A percentile compares a stretch with the other conserved stretches of the same genome.
These are phyloP conservation scores for Phytophthora fragariaefolia DNA, from an alignment of 352 stramenopile species.

Conservation along the genomic window DNA sequence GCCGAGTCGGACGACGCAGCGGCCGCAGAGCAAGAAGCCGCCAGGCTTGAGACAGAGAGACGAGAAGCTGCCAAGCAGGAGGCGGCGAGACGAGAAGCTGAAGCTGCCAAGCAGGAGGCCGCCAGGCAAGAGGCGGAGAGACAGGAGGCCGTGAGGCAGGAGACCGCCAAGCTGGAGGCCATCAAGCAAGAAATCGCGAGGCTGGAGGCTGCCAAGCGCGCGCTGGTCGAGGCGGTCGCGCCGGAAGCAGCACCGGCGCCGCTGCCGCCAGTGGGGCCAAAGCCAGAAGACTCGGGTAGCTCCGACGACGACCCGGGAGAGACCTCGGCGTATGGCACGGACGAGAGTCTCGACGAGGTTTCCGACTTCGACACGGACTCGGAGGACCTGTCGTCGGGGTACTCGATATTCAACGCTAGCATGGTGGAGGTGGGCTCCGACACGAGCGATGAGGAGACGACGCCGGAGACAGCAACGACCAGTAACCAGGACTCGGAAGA, in stretches of 20 bases:
- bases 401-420: slow-evolving; percentile 26
- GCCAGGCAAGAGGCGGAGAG: too few species aligned
- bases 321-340: slow-evolving; percentile 34
- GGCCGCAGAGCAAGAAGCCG: background rate
- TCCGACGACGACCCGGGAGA: slow-evolving; percentile 27
- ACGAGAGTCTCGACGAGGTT: slow-evolving; percentile 42
- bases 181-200: too few species aligned
- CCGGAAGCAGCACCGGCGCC: slow-evolving; percentile 1
- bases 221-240: background rate
- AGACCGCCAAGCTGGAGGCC: background rate
- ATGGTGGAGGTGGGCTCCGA: slow-evolving; percentile 7
- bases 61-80: too few species aligned
- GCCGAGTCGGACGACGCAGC: slow-evolving; percentile 9
- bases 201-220: background rate
- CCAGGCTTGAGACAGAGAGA: too few species aligned
- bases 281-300: slow-evolving; percentile 14
- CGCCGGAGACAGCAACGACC: slow-evolving; percentile 1
- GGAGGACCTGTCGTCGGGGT: slow-evolving; percentile 25
- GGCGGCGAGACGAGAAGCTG: too few species aligned
- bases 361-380: slow-evolving; percentile 50
- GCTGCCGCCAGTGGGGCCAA: slow-evolving; percentile 16
- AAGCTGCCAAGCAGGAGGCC: background rate
- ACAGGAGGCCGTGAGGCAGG: too few species aligned
- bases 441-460: slow-evolving; percentile 12
- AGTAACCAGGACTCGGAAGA: slow-evolving; percentile 19